Evolutionary conservation across 2,329 filamentous ascomycete species (phyloP), one percentile per base, ranked within the genome.

Genomic region (Penicillium freii): DNA sequence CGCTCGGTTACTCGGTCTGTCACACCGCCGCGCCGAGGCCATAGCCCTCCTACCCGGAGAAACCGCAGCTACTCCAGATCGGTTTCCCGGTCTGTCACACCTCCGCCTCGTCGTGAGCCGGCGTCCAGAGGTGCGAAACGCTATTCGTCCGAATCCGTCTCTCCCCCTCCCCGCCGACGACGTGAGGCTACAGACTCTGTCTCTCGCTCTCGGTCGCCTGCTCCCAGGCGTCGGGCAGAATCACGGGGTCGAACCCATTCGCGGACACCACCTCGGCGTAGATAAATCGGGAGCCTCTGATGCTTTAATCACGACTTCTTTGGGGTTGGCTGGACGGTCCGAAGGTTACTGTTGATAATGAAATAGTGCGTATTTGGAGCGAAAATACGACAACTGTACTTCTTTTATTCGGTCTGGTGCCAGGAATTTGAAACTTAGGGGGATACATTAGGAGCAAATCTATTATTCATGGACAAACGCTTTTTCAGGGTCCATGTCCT

Each of bases 51-150:
- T 52, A 25, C 62, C 68, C 40, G 65, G 67, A 54, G 60, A 31
- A 51, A 54, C 29, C 67, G 68, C 44, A 73, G 70, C 51, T 70
- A 70, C 52, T 71, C 73, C 7, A 55, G 71, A 52, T 75, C 72
- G 3, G 42, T 61, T 2, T 73, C 71, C 11, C 68, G 70, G 21
- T 74, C 71, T 11, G 53, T 57, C 27, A 58, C 64, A 2, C 62
- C 63, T 39, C 65, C 29, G 5, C 27, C 64, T 23, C 69, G 68
- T 36, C 62, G 63, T 45, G 59, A 47, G 31, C 49, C 57, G 13
- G 58, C 52, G 10, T 54, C 62, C 1, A 63, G 61, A 36, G 29
- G 8, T 21, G 60, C 57, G 10, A 63, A 48, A 50, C 66, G 63
- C n/a, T 56, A 67, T 47, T 62, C 39, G 2, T 46, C 69, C 1